phyloP scores from a whole-genome alignment of 441 rosid genomes.

The Gossypium trilobum region DNA sequence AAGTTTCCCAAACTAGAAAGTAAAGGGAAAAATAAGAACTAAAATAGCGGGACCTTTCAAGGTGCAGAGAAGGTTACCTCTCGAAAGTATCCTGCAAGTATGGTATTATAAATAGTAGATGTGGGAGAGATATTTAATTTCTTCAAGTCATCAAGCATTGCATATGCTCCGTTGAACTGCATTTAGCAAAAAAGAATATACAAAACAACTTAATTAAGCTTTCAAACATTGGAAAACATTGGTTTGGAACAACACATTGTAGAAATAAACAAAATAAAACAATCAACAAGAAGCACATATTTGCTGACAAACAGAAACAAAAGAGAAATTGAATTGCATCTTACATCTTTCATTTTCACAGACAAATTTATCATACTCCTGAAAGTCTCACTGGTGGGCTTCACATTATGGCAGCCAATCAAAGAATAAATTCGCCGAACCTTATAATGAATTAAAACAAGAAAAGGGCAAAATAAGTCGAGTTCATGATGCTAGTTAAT shows the following conservation, averaged over 20 bases:
- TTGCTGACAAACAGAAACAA: background rate
- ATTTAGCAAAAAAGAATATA: constrained; percentile 13
- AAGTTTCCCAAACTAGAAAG: background rate
- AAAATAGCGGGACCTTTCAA: constrained; percentile 8
- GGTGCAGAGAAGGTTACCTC: constrained; percentile 40
- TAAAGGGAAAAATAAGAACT: background rate
- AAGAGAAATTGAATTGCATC: constrained; percentile 12
- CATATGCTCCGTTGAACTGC: constrained; percentile 73
- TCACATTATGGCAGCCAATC: constrained; percentile 39
- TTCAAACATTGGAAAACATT: constrained; percentile 1
- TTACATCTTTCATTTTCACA: constrained; percentile 77
- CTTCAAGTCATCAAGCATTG: constrained; percentile 55
- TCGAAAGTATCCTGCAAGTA: constrained; percentile 68
- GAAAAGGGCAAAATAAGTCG: background rate
- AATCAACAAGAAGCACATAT: constrained; percentile 3
- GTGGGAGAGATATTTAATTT: constrained; percentile 48
- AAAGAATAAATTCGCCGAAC: constrained; percentile 54
- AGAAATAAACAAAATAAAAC: constrained; percentile 10
- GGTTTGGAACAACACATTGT: background rate
- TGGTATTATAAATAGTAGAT: constrained; percentile 59
- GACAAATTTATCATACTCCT: constrained; percentile 53
- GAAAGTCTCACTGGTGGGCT: constrained; percentile 59
- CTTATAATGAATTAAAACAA: constrained; percentile 23
- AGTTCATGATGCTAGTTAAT: background rate
- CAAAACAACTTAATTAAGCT: background rate